Conservation (phyloP, 2,329 filamentous ascomycete genomes). For the Metarhizium robertsii region DNA sequence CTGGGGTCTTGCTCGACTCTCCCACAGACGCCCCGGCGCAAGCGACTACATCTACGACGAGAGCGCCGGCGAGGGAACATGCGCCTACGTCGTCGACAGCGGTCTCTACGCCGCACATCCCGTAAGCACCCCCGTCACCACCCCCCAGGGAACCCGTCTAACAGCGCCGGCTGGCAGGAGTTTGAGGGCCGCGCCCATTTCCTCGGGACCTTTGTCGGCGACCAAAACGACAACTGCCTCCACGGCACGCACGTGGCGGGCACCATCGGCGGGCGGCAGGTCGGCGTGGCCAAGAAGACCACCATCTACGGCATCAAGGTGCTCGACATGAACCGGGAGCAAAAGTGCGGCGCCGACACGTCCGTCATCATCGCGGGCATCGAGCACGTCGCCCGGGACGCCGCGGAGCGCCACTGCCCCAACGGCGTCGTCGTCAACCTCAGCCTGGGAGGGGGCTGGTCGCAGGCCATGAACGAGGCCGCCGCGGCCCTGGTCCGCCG, state of each 20-base stretch:
- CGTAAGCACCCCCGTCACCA: constrained; percentile 16
- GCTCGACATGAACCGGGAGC: constrained; percentile 22
- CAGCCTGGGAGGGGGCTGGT: constrained; percentile 37
- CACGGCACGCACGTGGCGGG: constrained; percentile 23
- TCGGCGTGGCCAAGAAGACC: constrained; percentile 30
- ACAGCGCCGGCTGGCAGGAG: constrained; percentile 12
- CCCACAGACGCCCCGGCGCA: constrained; percentile 14
- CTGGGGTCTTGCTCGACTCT: constrained; percentile 26
- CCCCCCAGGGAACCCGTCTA: not conserved
- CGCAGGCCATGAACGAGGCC: constrained; percentile 34
- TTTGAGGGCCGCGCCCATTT: constrained; percentile 29
- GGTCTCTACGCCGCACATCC: constrained; percentile 24
- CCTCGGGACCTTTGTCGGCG: constrained; percentile 22
- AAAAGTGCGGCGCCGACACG: constrained; percentile 22
- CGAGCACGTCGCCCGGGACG: constrained; percentile 27
- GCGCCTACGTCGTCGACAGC: constrained; percentile 33
- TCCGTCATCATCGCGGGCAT: constrained; percentile 31
- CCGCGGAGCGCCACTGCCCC: constrained; percentile 23
- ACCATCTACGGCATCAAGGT: constrained; percentile 30
- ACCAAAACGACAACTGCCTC: constrained; percentile 14
- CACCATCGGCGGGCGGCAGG: constrained; percentile 21
- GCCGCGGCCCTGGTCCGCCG: constrained; percentile 28
- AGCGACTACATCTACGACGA: constrained; percentile 24
- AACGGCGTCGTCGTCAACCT: constrained; percentile 38
- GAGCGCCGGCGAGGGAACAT: constrained; percentile 24